Base-by-base conservation (phyloP, 129 eudicot species). In the Dittrichia graveolens region DNA sequence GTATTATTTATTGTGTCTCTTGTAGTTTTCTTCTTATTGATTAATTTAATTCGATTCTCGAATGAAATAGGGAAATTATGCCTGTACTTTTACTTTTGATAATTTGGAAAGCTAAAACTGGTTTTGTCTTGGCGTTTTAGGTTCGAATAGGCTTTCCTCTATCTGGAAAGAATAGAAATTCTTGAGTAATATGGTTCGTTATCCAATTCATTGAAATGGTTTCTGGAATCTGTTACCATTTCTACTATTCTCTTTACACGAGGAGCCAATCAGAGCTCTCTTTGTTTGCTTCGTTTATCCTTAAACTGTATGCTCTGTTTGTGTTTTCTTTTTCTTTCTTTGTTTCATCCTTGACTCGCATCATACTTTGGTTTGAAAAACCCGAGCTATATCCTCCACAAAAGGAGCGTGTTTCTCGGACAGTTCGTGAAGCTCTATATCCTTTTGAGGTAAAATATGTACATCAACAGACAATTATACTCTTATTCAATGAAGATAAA, bases 281-380 rank as follows among this genome's bases (percentile, higher is more conserved):
- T 7, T 9, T 59, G 13, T 37, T 44, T 57, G 42, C 18, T 73
- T 58, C 0, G 38, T 47, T 72, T 59, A 46, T 72, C 5, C 18
- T 45, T 12, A 1, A 5, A 14, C 46, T 59, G 7, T 19, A 2
- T 55, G 61, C 61, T 24, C 31, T 24, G 31, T 24, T 24, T 24
- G 31, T 6, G 61, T 13, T 55, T 7, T 6, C 3, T 6, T 55
- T 18, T 2, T 6, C 6, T 16, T 55, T 35, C 0, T 37, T 56
- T 69, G 83, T 77, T 77, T 78, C 8, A 78, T 83, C 73, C 98
- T 90, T 89, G 86, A 93, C 98, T 53, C 24, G 34, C 35, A 46
- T 49, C 57, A 65, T 79, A 93, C 98, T 93, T n/a, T 90, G 89
- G 89, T 76, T 83, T 69, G 89, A 82, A 19, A 82, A 82, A 52